Evolutionary conservation across 2,329 filamentous ascomycete genomes (phyloP).

Genomic region (Alternaria dauci): DNA sequence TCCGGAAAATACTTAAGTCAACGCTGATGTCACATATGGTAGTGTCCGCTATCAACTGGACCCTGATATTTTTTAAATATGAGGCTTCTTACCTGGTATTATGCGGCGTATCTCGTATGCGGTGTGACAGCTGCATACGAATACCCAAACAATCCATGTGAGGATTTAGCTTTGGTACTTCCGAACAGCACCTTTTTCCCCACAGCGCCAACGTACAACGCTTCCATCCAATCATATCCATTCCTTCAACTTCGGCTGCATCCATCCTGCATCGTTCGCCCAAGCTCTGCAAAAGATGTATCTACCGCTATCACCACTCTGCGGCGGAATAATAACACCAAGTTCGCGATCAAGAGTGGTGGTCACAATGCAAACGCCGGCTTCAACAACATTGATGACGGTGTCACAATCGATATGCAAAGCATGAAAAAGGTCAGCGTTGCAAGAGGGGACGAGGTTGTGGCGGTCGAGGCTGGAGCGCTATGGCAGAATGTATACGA

Average conservation of each 20-base stretch:
- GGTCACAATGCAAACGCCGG: conserved; percentile 35
- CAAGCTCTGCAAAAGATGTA: conserved; percentile 29
- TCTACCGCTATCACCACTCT: conserved; percentile 25
- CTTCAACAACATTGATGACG: conserved; percentile 42
- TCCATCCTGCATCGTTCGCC: conserved; percentile 34
- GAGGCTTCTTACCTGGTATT: neutral
- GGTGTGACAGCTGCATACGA: neutral
- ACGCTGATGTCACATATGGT: neutral
- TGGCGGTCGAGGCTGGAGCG: conserved; percentile 35
- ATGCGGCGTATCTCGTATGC: conserved; percentile 5
- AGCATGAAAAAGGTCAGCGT: conserved; percentile 31
- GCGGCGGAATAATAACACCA: conserved; percentile 15
- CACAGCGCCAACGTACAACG: conserved; percentile 30
- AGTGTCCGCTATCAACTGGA: neutral
- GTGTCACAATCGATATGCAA: conserved; percentile 45
- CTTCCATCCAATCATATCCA: conserved; percentile 33
- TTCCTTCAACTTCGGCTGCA: conserved; percentile 30
- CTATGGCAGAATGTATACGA: conserved; percentile 51
- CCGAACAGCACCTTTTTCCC: conserved; percentile 28
- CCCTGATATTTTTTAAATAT: neutral
- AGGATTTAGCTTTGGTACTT: conserved; percentile 22
- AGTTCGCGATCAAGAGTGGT: conserved; percentile 37
- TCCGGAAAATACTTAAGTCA: neutral
- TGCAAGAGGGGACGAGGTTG: conserved; percentile 22
- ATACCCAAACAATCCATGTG: conserved; percentile 14